Percentiles rank a stretch among this genome's conserved stretches.
phyloP scores from a whole-genome alignment of 1,284 basidiomycete species.

The Apiotrichum domesticum region DNA sequence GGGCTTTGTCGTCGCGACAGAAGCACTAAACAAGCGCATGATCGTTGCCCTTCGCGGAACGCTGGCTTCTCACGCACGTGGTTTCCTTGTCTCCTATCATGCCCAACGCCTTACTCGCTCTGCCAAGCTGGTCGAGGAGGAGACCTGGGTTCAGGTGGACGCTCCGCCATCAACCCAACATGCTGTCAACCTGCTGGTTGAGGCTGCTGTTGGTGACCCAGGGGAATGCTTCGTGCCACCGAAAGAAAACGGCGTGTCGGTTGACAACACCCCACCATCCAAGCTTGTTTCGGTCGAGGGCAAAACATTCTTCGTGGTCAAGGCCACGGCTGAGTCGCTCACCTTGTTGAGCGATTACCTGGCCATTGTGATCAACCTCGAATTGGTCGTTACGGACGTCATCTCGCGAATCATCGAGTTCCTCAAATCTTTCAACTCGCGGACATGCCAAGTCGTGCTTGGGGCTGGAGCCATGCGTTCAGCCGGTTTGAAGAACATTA shows the following conservation, averaged over 20 bases:
- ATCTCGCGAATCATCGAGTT: slow-evolving; percentile 94
- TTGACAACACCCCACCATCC: slow-evolving; percentile 18
- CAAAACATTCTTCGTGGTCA: slow-evolving; percentile 73
- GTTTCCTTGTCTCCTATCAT: slow-evolving; percentile 81
- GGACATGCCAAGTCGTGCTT: slow-evolving; percentile 95
- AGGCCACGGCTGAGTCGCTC: slow-evolving; percentile 74
- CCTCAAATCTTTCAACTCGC: slow-evolving; percentile 93
- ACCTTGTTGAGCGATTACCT: slow-evolving; percentile 78
- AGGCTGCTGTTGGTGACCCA: slow-evolving; percentile 75
- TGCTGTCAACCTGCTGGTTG: slow-evolving; percentile 66
- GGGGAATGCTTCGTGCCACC: slow-evolving; percentile 56
- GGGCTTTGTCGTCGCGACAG: slow-evolving; percentile 81
- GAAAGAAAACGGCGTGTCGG: slow-evolving; percentile 3
- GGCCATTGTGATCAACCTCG: slow-evolving; percentile 77
- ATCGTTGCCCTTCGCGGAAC: slow-evolving; percentile 82
- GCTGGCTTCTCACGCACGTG: slow-evolving; percentile 77
- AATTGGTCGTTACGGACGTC: slow-evolving; percentile 83
- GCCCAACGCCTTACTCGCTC: slow-evolving; percentile 71
- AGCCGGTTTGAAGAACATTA: slow-evolving; percentile 96
- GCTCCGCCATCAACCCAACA: slow-evolving; percentile 63
- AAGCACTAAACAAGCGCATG: slow-evolving; percentile 79
- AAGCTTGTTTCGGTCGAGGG: slow-evolving; percentile 82
- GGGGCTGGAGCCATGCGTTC: slow-evolving; percentile 97
- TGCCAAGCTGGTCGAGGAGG: slow-evolving; percentile 67
- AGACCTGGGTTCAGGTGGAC: slow-evolving; percentile 61